phyloP scores from a whole-genome alignment of 768 basidiomycete genomes.

The Macrolepiota fuliginosa region DNA sequence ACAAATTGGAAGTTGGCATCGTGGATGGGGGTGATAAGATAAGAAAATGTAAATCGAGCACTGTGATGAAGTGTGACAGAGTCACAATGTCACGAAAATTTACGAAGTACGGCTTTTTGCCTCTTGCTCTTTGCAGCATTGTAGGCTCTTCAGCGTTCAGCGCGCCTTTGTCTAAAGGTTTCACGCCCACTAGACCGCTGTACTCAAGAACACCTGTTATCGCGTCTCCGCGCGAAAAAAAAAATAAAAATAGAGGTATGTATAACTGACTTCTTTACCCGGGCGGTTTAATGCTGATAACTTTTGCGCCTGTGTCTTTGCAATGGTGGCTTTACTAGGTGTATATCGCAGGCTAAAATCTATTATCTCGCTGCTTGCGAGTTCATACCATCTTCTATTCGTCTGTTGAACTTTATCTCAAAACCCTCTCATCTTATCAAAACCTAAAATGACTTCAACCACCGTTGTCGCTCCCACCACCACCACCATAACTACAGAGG shows the following conservation, averaged over 20 bases:
- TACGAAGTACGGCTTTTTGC: neutral
- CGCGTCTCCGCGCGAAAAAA: neutral
- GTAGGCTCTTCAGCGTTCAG: neutral
- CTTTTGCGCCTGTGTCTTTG: neutral
- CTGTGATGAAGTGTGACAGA: neutral
- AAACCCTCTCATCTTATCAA: slow-evolving; percentile 7
- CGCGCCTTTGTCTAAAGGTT: neutral
- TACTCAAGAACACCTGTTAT: neutral
- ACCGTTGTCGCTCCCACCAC: slow-evolving; percentile 24
- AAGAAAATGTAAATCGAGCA: neutral
- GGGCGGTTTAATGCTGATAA: neutral
- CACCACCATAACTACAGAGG: neutral
- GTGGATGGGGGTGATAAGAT: neutral
- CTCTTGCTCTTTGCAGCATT: neutral
- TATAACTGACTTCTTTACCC: neutral
- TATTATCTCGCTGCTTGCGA: neutral
- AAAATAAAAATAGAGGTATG: neutral
- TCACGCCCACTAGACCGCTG: neutral
- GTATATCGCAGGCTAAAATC: neutral
- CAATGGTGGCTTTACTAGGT: neutral
- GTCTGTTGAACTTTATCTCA: neutral
- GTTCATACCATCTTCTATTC: neutral
- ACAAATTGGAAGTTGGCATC: neutral
- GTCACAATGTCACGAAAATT: slow-evolving; percentile 8
- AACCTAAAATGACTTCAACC: slow-evolving; percentile 22